Evolutionary conservation across 2,329 filamentous ascomycete genomes (phyloP).

Genomic region (Pseudogymnoascus verrucosus): DNA sequence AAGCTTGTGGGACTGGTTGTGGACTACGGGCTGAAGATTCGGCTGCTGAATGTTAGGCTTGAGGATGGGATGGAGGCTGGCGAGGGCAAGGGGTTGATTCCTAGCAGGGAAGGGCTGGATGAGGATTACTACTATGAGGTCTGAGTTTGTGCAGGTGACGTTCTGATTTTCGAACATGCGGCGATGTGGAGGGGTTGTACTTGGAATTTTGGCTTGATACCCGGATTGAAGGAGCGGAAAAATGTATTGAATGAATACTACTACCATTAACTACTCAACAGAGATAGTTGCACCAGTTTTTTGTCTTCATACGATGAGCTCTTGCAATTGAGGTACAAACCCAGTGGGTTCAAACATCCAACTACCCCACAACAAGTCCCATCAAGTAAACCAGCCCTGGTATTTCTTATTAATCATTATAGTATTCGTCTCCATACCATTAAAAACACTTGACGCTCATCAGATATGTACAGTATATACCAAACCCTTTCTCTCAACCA

Average conservation of each 20-base stretch:
- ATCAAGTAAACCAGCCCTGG: background rate
- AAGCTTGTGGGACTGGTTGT: conserved; percentile 79
- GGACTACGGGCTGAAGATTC: conserved; percentile 87
- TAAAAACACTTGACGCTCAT: background rate
- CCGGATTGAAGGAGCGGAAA: conserved; percentile 7
- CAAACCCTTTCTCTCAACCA: background rate
- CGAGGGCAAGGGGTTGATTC: conserved; percentile 65
- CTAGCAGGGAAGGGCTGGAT: conserved; percentile 75
- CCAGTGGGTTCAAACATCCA: background rate
- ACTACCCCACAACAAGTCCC: background rate
- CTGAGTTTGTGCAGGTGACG: conserved; percentile 27
- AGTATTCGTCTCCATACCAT: background rate
- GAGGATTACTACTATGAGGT: conserved; percentile 91
- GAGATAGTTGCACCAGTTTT: background rate
- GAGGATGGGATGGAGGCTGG: conserved; percentile 59
- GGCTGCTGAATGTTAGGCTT: conserved; percentile 82
- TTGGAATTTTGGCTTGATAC: conserved; percentile 9
- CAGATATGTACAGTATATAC: conserved; percentile 7
- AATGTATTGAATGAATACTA: conserved; percentile 2
- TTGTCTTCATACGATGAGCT: background rate
- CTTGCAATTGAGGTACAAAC: background rate
- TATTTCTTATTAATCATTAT: background rate
- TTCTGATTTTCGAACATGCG: conserved; percentile 1
- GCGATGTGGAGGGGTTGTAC: conserved; percentile 7
- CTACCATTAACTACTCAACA: background rate